Conservation (phyloP, 345 rosid species). For the Clarkia xantiana region DNA sequence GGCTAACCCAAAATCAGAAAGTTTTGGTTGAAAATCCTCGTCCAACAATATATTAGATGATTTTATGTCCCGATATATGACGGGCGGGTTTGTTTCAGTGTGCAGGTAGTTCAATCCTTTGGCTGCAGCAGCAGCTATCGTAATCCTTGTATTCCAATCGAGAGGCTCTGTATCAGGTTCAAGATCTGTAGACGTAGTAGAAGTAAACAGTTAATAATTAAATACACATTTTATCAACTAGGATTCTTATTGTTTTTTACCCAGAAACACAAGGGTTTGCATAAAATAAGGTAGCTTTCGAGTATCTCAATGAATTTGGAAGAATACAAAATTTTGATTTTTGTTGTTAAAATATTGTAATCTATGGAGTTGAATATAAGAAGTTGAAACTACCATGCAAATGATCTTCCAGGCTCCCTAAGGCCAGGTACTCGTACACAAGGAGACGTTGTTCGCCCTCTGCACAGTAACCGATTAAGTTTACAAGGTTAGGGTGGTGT, state of each 20-base stretch:
- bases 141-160: slow-evolving; percentile 55
- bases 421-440: slow-evolving; percentile 57
- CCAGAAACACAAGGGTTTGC: too few species aligned
- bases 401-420: slow-evolving; percentile 60
- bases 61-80: slow-evolving; percentile 56
- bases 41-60: slow-evolving; percentile 44
- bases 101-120: slow-evolving; percentile 53
- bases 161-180: slow-evolving; percentile 20
- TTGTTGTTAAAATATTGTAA: background rate
- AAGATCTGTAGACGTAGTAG: slow-evolving; percentile 17
- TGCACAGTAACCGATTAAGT: slow-evolving; percentile 55
- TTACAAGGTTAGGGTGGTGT: slow-evolving; percentile 60
- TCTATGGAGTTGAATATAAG: background rate
- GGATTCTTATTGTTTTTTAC: background rate
- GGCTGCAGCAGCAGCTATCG: slow-evolving; percentile 47
- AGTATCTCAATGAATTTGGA: too few species aligned
- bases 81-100: slow-evolving; percentile 31
- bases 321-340: background rate
- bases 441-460: slow-evolving; percentile 68
- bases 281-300: too few species aligned
- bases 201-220: background rate
- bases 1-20: slow-evolving; percentile 69
- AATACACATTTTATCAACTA: background rate
- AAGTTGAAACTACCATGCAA: slow-evolving; percentile 30
- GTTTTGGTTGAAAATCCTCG: slow-evolving; percentile 34